A percentile compares a stretch with the other conserved stretches of the same genome.
Evolutionary conservation across 164 flowering plant genomes (phyloP).

Genomic region (Euptelea pleiosperma): DNA sequence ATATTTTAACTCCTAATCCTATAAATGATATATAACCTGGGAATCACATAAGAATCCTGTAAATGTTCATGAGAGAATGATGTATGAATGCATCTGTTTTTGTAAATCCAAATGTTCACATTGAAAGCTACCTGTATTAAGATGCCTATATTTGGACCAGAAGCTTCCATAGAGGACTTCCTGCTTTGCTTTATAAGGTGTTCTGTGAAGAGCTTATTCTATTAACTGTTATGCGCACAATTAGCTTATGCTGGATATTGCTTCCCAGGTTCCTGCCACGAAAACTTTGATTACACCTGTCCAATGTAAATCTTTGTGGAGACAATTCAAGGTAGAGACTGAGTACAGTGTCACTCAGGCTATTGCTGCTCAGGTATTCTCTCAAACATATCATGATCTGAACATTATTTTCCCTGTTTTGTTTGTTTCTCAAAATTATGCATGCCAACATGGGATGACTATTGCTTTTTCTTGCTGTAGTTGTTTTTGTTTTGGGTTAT

Average conservation of each 20-base stretch:
- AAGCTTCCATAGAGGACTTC: too few relatives aligned
- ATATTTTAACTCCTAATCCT: not conserved
- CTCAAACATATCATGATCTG: too few relatives aligned
- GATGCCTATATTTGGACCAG: conserved; percentile 8
- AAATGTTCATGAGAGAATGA: not conserved
- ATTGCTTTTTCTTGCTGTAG: not conserved
- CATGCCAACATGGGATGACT: not conserved
- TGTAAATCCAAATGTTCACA: not conserved
- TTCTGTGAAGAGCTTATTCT: not conserved
- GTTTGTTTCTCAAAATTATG: not conserved
- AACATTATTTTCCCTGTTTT: not conserved
- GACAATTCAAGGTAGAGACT: conserved; percentile 83
- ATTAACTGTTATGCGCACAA: not conserved
- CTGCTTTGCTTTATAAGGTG: too few relatives aligned
- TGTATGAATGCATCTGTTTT: not conserved
- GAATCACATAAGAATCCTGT: not conserved
- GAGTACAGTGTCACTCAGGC: conserved; percentile 89
- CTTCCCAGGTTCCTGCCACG: conserved; percentile 54
- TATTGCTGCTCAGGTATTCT: conserved; percentile 74
- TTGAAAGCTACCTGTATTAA: not conserved
- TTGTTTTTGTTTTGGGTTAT: not conserved
- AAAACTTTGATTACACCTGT: conserved; percentile 84
- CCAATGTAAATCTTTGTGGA: conserved; percentile 88
- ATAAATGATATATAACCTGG: not conserved
- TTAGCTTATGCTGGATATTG: conserved; percentile 6